These are phyloP conservation scores for Bertia moriformis DNA, from an alignment of 2,329 filamentous ascomycete genomes.

Conservation along the genomic window DNA sequence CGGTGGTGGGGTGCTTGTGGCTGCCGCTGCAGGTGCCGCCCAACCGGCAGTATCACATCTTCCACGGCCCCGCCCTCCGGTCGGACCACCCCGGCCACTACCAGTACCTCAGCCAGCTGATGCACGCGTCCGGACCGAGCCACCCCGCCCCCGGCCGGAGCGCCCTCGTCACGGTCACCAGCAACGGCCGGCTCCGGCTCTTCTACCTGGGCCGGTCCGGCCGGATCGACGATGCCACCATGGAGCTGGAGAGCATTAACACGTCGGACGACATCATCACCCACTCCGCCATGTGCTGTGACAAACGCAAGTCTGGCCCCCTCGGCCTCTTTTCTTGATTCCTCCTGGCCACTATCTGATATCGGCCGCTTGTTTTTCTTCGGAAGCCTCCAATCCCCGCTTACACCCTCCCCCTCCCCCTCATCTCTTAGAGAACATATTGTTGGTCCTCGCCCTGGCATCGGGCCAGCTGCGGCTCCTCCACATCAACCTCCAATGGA, in stretches of 20 bases:
- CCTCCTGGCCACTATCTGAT: slow-evolving; percentile 4
- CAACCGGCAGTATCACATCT: slow-evolving; percentile 23
- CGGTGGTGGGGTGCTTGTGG: slow-evolving; percentile 78
- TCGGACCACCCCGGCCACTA: slow-evolving; percentile 48
- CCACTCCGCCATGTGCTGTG: slow-evolving; percentile 61
- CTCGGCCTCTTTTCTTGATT: too few relatives aligned
- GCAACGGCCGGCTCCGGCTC: slow-evolving; percentile 59
- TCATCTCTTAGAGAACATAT: too few relatives aligned
- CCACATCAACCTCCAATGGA: slow-evolving; percentile 64
- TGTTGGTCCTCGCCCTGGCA: slow-evolving; percentile 52
- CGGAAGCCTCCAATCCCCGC: too few relatives aligned
- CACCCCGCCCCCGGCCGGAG: slow-evolving; percentile 60
- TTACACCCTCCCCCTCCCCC: too few relatives aligned
- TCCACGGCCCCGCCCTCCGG: slow-evolving; percentile 50
- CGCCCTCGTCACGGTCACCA: slow-evolving; percentile 63
- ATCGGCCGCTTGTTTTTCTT: neutral
- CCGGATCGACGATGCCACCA: slow-evolving; percentile 55
- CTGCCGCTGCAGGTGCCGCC: slow-evolving; percentile 34
- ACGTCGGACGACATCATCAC: slow-evolving; percentile 65
- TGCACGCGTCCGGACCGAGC: slow-evolving; percentile 54
- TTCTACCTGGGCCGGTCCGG: slow-evolving; percentile 64
- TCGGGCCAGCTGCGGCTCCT: slow-evolving; percentile 63
- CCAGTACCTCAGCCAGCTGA: slow-evolving; percentile 52
- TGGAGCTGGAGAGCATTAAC: slow-evolving; percentile 62
- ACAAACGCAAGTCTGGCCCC: slow-evolving; percentile 52